Conservation (phyloP, 257 asterid species). For the Plantago ovata region DNA sequence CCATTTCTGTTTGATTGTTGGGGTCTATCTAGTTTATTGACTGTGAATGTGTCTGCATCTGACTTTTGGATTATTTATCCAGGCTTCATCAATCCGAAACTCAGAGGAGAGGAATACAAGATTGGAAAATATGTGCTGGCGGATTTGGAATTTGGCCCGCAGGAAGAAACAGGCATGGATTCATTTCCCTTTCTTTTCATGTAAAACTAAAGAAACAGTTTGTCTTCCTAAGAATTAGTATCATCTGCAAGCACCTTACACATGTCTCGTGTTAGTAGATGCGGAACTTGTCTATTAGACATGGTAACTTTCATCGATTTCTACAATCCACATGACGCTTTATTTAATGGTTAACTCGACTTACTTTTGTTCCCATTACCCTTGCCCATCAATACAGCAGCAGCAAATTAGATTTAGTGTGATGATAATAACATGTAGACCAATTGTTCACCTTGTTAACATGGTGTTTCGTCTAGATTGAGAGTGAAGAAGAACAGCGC, state of each 20-base stretch:
- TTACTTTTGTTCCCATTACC: slow-evolving; percentile 5
- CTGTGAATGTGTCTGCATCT: neutral
- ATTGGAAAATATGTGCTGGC: slow-evolving; percentile 81
- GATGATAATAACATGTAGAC: neutral
- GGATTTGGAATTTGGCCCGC: slow-evolving; percentile 82
- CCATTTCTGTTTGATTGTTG: neutral
- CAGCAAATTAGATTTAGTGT: neutral
- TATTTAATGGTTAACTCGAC: neutral
- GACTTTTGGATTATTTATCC: neutral
- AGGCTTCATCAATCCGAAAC: slow-evolving; percentile 69
- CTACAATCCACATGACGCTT: no score
- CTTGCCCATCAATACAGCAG: no score
- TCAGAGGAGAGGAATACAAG: slow-evolving; percentile 81
- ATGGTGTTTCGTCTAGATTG: slow-evolving; percentile 40
- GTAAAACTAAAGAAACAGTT: neutral
- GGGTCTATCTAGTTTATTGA: neutral
- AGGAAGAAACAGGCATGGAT: slow-evolving; percentile 52
- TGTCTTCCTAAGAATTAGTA: slow-evolving; percentile 8
- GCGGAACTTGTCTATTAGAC: no score
- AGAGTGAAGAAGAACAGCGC: slow-evolving; percentile 58
- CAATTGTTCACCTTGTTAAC: slow-evolving; percentile 15
- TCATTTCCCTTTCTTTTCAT: neutral
- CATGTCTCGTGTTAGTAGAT: neutral
- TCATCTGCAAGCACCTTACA: slow-evolving; percentile 1
- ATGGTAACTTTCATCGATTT: no score